Conservation (phyloP, 1,139 yeast species). For the Meyerozyma sp. region DNA sequence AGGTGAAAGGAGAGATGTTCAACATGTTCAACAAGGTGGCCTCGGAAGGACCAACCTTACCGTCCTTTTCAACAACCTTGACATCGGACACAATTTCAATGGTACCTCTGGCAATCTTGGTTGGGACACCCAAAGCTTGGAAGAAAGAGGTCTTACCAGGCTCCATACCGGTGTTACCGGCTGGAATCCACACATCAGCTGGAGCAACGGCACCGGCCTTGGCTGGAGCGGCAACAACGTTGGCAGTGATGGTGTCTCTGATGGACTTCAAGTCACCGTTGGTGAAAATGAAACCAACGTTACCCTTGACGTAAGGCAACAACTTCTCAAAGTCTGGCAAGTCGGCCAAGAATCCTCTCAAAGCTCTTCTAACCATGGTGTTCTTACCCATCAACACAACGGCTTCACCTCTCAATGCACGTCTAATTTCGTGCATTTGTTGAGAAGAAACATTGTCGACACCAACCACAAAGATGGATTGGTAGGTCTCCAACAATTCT, state of each 20-base stretch:
- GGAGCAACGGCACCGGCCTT: slow-evolving; percentile 99
- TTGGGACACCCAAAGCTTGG: slow-evolving; percentile 99
- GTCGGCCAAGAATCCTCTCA: slow-evolving; percentile 91
- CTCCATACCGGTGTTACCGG: slow-evolving; percentile 99
- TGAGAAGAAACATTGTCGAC: slow-evolving; percentile 99
- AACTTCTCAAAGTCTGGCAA: slow-evolving; percentile 95
- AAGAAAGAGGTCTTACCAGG: slow-evolving; percentile 99
- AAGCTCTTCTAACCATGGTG: slow-evolving; percentile 99
- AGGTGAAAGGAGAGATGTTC: slow-evolving; percentile 99
- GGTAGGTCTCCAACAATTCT: slow-evolving; percentile 93
- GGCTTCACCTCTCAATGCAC: slow-evolving; percentile 90
- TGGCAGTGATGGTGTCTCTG: slow-evolving; percentile 81
- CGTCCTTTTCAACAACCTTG: slow-evolving; percentile 83
- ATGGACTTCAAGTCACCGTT: slow-evolving; percentile 86
- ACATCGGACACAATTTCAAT: slow-evolving; percentile 98
- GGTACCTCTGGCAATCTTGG: slow-evolving; percentile 99
- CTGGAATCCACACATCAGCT: slow-evolving; percentile 94
- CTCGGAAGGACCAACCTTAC: slow-evolving; percentile 98
- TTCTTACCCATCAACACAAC: slow-evolving; percentile 99
- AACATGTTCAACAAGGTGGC: slow-evolving; percentile 98
- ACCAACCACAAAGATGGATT: slow-evolving; percentile 97
- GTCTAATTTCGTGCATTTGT: slow-evolving; percentile 99
- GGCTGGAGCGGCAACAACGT: slow-evolving; percentile 99
- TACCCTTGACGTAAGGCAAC: slow-evolving; percentile 93
- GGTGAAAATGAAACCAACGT: slow-evolving; percentile 99